These are phyloP conservation scores for Pythium scleroteichum DNA, from an alignment of 352 stramenopile species.

Conservation along the genomic window DNA sequence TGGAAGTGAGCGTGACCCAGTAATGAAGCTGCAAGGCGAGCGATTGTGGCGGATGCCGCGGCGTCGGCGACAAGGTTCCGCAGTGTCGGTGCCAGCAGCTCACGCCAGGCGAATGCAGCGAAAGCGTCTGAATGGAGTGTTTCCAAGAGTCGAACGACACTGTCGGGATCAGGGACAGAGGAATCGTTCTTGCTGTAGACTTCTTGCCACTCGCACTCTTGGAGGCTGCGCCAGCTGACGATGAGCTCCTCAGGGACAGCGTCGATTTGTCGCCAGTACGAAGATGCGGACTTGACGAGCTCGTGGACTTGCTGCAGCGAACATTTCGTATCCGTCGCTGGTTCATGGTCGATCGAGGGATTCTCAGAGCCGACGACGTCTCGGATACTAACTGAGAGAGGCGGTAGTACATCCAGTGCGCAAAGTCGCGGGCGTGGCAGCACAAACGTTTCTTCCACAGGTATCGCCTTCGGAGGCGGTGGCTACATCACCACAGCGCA, in stretches of 20 bases:
- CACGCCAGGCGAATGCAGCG: constrained; percentile 50
- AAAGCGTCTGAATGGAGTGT: constrained; percentile 46
- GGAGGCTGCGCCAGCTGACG: constrained; percentile 34
- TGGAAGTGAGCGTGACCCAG: constrained; percentile 34
- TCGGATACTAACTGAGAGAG: constrained; percentile 29
- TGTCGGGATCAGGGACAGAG: constrained; percentile 20
- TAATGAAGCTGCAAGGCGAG: constrained; percentile 29
- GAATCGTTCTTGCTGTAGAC: constrained; percentile 18
- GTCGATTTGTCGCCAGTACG: constrained; percentile 13
- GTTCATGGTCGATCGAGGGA: no score
- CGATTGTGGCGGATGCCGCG: background rate
- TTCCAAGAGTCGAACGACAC: constrained; percentile 41
- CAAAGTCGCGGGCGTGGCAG: constrained; percentile 43
- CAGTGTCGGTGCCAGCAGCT: constrained; percentile 44
- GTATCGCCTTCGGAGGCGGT: constrained; percentile 27
- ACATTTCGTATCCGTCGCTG: background rate
- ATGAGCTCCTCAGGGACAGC: constrained; percentile 30
- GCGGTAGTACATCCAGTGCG: constrained; percentile 40
- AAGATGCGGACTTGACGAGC: constrained; percentile 1
- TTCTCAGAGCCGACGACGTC: constrained; percentile 19
- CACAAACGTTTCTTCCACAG: constrained; percentile 45
- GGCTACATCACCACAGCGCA: constrained; percentile 2
- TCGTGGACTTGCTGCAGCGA: constrained; percentile 1
- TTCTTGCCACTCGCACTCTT: constrained; percentile 46
- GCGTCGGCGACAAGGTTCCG: constrained; percentile 5